phyloP scores from a whole-genome alignment of 75 land plant species.

The Pseudotsuga menziesii region DNA sequence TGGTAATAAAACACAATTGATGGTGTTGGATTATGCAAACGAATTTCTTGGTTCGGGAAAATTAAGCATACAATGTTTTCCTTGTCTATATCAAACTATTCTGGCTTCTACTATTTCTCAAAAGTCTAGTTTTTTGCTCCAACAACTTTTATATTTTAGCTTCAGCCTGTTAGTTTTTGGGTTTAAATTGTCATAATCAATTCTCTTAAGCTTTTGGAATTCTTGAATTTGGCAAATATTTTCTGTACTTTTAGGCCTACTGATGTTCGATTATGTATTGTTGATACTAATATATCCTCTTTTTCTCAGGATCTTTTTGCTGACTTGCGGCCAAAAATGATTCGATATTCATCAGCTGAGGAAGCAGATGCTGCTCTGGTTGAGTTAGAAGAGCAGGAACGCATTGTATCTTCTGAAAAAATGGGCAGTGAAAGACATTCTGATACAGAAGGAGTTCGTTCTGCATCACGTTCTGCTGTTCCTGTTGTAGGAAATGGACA shows the following conservation, averaged over 20 bases:
- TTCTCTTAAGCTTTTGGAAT: background rate
- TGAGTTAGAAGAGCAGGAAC: constrained; percentile 87
- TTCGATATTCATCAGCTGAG: constrained; percentile 75
- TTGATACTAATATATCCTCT: background rate
- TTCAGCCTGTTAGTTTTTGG: no score
- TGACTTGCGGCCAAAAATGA: constrained; percentile 93
- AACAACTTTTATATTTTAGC: no score
- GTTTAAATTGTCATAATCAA: background rate
- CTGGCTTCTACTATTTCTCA: no score
- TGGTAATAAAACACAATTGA: no score
- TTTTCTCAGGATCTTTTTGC: constrained; percentile 86
- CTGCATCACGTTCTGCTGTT: background rate
- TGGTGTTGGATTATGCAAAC: no score
- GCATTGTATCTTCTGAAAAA: constrained; percentile 50
- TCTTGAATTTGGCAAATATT: background rate
- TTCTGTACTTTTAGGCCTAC: background rate
- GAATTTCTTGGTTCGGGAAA: background rate
- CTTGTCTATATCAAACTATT: no score
- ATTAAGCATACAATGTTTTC: no score
- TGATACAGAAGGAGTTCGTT: constrained; percentile 35
- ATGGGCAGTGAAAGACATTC: constrained; percentile 36
- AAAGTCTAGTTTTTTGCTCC: no score
- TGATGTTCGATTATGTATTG: background rate
- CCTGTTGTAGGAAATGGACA: constrained; percentile 32
- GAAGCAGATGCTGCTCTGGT: constrained; percentile 74